Base-by-base conservation (phyloP, 2,329 filamentous ascomycete genomes). In the Ilyonectria destructans region DNA sequence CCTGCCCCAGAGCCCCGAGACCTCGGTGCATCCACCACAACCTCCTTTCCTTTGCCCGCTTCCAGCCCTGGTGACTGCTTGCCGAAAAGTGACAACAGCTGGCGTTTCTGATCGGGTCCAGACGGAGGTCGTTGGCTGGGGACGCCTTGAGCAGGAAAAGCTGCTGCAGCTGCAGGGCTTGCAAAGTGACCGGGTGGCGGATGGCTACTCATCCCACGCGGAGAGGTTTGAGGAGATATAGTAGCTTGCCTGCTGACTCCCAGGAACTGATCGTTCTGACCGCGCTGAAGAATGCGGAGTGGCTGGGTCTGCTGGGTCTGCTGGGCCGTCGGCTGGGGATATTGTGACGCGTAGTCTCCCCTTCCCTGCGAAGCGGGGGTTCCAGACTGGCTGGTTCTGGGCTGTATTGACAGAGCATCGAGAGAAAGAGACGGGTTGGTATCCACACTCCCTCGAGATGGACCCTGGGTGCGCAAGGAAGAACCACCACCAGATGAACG, bases 61-160 rank as follows among this genome's bases (percentile, higher is more conserved):
- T 77, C 75, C 19, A 76, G 48, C 29, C 75, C 72, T 31, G 75
- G 72, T 10, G 74, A 74, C 43, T 74, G 75, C 74, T 88, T 88
- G 29, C 88, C 86, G 75, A 93, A 92, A 2, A 93, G 85, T 6
- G 90, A 92, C 13, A 93, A 82, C 82, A 87, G 21, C 68, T 79
- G 74, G 64, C 75, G 71, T 66, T 81, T 81, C 69, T 82, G 79
- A 21, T 78, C 76, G 35, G 72, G 69, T 4, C 78, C 72, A n/a
- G 74, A 78, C 33, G 76, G 73, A 3, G 77, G 68, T 9, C 75
- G 72, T 46, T 71, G 67, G 56, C 54, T 63, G 21, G 19, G 46
- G 26, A 23, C 15, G 15, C 55, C 60, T n/a, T 71, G 58, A 55
- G 63, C 48, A 45, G 75, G 70, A 23, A 71, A 72, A 21, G 71